These are phyloP conservation scores for Cymbopogon flexuosus DNA, from an alignment of 202 grass and related monocot genomes.

Conservation along the genomic window DNA sequence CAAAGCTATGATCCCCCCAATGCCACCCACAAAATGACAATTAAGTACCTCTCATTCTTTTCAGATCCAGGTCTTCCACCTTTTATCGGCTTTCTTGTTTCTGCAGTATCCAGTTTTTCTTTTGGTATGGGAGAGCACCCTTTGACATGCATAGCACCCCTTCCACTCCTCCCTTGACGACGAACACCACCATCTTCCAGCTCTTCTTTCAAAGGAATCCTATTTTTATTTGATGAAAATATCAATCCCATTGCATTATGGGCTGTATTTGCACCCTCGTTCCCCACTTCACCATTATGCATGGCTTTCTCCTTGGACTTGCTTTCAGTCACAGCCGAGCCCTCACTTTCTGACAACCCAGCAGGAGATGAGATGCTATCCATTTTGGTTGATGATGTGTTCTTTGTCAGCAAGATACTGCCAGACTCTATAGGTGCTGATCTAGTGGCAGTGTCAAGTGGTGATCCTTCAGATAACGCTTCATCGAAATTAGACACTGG, in stretches of 20 bases:
- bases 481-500: constrained; percentile 89
- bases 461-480: constrained; percentile 53
- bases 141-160: constrained; percentile 47
- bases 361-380: constrained; percentile 52
- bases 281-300: constrained; percentile 52
- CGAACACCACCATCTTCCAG: constrained; percentile 51
- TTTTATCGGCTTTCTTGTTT: constrained; percentile 55
- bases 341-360: constrained; percentile 70
- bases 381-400: constrained; percentile 28
- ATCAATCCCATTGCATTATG: constrained; percentile 14
- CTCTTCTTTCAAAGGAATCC: constrained; percentile 66
- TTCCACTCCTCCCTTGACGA: constrained; percentile 65
- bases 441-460: constrained; percentile 42
- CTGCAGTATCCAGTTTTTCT: constrained; percentile 51
- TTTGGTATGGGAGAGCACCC: constrained; percentile 44
- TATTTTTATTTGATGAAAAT: constrained; percentile 52
- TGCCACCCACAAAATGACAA: background rate
- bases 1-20: constrained; percentile 5
- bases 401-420: constrained; percentile 28
- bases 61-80: constrained; percentile 49
- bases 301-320: constrained; percentile 48
- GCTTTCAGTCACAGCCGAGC: constrained; percentile 37
- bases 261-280: constrained; percentile 35
- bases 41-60: constrained; percentile 64
- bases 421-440: constrained; percentile 35